phyloP scores from a whole-genome alignment of 2,329 filamentous ascomycete species.

The Neopestalotiopsis sp. region DNA sequence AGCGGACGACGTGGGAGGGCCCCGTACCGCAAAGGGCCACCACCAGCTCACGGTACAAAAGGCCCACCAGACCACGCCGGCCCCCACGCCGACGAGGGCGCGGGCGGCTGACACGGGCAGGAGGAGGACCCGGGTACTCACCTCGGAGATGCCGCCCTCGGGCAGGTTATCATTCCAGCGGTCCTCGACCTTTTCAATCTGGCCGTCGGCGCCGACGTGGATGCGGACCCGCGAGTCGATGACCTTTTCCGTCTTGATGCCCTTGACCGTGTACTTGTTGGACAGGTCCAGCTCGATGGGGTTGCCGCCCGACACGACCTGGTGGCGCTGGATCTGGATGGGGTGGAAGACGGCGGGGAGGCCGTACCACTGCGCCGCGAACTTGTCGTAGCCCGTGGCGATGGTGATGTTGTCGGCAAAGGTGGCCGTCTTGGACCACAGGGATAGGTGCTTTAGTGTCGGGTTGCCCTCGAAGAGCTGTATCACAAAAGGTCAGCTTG shows the following conservation, averaged over 20 bases:
- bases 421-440: conserved; percentile 63
- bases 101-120: background rate
- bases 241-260: conserved; percentile 36
- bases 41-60: conserved; percentile 27
- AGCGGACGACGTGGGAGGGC: background rate
- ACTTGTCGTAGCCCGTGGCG: conserved; percentile 26
- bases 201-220: conserved; percentile 36
- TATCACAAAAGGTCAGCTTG: background rate
- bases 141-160: conserved; percentile 38
- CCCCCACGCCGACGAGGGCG: conserved; percentile 4
- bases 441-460: conserved; percentile 60
- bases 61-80: conserved; percentile 21
- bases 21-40: conserved; percentile 25
- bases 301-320: conserved; percentile 59
- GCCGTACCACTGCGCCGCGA: conserved; percentile 59
- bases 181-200: conserved; percentile 42
- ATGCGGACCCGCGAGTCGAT: conserved; percentile 39
- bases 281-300: conserved; percentile 59
- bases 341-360: conserved; percentile 61
- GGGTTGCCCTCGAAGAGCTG: conserved; percentile 65
- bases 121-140: conserved; percentile 26
- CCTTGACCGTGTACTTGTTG: conserved; percentile 43
- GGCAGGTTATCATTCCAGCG: conserved; percentile 42
- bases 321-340: conserved; percentile 59
- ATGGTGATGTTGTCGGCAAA: conserved; percentile 40